These are phyloP conservation scores for Dioscorea dumetorum DNA, from an alignment of 106 monocot genomes.

Conservation along the genomic window DNA sequence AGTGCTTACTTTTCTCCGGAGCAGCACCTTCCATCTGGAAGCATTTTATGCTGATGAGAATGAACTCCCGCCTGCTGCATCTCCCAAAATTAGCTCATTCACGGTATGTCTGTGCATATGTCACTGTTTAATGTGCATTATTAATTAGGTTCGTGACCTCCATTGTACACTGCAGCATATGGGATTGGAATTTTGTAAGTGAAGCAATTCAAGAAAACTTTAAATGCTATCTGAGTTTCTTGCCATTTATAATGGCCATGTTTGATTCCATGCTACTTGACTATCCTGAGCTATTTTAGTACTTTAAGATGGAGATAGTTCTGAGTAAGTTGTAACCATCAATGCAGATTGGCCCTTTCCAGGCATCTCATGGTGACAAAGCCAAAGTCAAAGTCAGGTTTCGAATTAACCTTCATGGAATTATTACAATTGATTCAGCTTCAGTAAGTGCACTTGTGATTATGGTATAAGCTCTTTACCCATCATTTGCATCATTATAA, in stretches of 20 bases:
- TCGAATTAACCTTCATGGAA: constrained; percentile 69
- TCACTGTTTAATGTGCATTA: neutral
- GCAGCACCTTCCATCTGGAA: constrained; percentile 52
- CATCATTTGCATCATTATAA: constrained; percentile 3
- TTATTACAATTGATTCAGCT: constrained; percentile 61
- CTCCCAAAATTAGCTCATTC: constrained; percentile 48
- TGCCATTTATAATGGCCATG: neutral
- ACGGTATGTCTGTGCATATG: constrained; percentile 29
- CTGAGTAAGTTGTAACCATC: neutral
- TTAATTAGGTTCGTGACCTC: neutral
- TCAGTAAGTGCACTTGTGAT: constrained; percentile 29
- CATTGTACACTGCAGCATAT: neutral
- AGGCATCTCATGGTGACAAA: constrained; percentile 32
- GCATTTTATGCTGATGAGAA: constrained; percentile 66
- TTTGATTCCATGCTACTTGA: neutral
- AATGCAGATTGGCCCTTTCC: constrained; percentile 66
- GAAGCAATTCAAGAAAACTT: neutral
- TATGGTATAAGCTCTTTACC: neutral
- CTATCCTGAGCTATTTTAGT: neutral
- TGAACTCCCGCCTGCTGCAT: constrained; percentile 55
- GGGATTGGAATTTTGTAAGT: neutral
- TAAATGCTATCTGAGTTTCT: neutral
- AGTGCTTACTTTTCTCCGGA: constrained; percentile 54
- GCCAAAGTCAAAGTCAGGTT: constrained; percentile 62
- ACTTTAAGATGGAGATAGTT: neutral